Evolutionary conservation across 345 rosid species (phyloP).

Genomic region (Eucalyptus cladocalyx): DNA sequence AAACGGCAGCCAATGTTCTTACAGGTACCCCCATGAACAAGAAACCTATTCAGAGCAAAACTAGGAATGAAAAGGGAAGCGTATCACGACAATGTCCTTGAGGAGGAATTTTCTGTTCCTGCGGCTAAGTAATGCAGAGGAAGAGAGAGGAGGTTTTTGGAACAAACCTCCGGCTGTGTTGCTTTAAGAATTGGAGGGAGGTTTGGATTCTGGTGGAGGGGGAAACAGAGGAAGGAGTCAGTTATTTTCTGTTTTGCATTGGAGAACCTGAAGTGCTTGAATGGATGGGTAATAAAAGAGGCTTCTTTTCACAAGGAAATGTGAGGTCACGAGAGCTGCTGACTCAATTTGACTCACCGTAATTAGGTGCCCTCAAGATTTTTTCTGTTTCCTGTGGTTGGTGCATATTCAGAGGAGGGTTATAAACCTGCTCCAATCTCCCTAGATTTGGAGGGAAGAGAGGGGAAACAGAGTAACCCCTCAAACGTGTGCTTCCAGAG

Average conservation of each 20-base stretch:
- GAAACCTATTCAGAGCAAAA: background rate
- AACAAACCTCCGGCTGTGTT: background rate
- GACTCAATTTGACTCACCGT: background rate
- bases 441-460: background rate
- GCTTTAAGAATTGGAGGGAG: background rate
- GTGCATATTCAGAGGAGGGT: background rate
- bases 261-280: background rate
- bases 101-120: background rate
- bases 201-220: background rate
- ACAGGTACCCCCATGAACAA: background rate
- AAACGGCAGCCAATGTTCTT: constrained; percentile 1
- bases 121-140: background rate
- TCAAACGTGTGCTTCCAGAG: background rate
- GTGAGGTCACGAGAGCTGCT: background rate
- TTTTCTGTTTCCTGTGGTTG: background rate
- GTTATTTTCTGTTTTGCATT: background rate
- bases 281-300: background rate
- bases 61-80: background rate
- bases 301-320: background rate
- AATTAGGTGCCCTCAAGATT: background rate
- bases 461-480: background rate
- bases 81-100: background rate
- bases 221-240: background rate
- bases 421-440: background rate
- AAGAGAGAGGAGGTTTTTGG: background rate